Percentiles rank a stretch among this genome's conserved stretches.
phyloP scores from a whole-genome alignment of 306 rosid species.

The Quercus parvula region DNA sequence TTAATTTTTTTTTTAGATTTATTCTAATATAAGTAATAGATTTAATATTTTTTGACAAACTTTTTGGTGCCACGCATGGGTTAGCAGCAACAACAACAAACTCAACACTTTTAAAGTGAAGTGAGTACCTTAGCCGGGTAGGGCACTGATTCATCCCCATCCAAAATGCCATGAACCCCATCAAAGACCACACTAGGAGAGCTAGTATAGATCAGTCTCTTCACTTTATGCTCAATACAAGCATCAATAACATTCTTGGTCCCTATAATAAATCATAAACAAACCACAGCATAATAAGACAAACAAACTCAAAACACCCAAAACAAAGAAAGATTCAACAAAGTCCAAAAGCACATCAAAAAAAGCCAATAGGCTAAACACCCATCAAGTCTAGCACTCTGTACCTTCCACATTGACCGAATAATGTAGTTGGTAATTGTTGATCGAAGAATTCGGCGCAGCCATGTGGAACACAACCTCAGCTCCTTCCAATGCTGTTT shows the following conservation, averaged over 20 bases:
- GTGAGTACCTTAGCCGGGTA: slow-evolving; percentile 65
- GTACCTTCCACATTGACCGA: slow-evolving; percentile 91
- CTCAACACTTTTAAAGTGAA: not conserved
- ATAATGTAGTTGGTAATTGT: slow-evolving; percentile 70
- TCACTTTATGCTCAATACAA: slow-evolving; percentile 72
- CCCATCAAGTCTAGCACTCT: not conserved
- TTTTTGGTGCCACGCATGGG: too few species aligned
- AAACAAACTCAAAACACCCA: not conserved
- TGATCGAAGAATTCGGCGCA: slow-evolving; percentile 90
- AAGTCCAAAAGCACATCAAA: not conserved
- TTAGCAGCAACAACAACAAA: not conserved
- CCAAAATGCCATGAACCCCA: slow-evolving; percentile 68
- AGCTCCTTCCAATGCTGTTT: slow-evolving; percentile 71
- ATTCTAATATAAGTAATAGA: too few species aligned
- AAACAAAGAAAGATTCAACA: not conserved
- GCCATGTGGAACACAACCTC: slow-evolving; percentile 98
- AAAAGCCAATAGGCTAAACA: not conserved
- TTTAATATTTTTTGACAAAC: too few species aligned
- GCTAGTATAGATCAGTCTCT: slow-evolving; percentile 78
- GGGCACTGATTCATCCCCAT: slow-evolving; percentile 75
- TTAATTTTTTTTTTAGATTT: too few species aligned
- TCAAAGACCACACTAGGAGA: slow-evolving; percentile 96
- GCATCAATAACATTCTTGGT: slow-evolving; percentile 84
- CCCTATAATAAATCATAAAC: slow-evolving; percentile 44
- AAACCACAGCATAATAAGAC: not conserved